Evolutionary conservation across 768 basidiomycete genomes (phyloP), one percentile per base, ranked within the genome.

Genomic region (Auriscalpium vulgare): DNA sequence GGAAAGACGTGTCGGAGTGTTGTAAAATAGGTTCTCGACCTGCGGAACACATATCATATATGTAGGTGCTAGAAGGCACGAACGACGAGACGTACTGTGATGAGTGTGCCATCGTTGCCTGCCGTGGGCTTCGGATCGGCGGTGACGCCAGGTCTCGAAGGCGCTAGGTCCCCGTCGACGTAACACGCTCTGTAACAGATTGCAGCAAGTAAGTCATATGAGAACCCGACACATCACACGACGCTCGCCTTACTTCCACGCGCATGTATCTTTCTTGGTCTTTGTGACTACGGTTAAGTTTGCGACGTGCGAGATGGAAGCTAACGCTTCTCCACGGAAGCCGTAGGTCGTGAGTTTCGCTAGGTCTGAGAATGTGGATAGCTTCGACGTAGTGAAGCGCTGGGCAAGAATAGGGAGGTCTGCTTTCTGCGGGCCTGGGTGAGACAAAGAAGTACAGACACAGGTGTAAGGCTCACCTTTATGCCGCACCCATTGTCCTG

Each of bases 401-500:
- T 95, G 89, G 43, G 95, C 95, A 6, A 99, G 78, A 19, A 99
- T 85, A 1, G 91, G 85, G 3, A 99, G 74, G 65, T 97, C 95
- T 8, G 76, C 67, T 82, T 88, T 92, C 93, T 97, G 50, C 37
- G 37, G n/a, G 48, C 43, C 10, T 37, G 23, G 36, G 6, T 21
- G 34, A 17, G 19, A 49, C 14, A 36, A 2, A 29, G 10, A 10
- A 36, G 50, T 44, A 23, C 35, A 43, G 43, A 36, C 5, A 8
- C 21, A 36, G 48, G 8, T 13, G 54, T n/a, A 46, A 19, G 34
- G 72, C 85, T 66, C 64, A 93, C 94, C 48, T 88, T 81, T 65
- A 98, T 97, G 2, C 95, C 97, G 70, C 83, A 90, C 0, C 97
- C 95, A 67, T 99, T 97, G 66, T 99, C 97, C 65, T 94, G 90